Percentiles rank a stretch among this genome's conserved stretches.
Evolutionary conservation across 352 stramenopile genomes (phyloP).

Genomic region (Pythium oligandrum): DNA sequence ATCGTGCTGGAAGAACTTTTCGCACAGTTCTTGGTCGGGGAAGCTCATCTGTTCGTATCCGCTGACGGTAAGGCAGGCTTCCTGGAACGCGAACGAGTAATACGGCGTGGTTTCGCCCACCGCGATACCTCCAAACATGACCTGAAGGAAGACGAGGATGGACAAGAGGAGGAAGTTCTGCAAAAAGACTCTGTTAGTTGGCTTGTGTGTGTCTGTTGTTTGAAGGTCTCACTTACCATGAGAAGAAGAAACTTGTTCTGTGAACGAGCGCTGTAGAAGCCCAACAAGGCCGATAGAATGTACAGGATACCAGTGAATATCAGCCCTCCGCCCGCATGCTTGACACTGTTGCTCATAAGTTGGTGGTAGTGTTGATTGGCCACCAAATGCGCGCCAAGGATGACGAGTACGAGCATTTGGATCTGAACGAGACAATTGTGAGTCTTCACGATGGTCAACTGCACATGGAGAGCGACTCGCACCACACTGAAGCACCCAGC

Average conservation of each 20-base stretch:
- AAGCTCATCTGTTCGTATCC: conserved; percentile 36
- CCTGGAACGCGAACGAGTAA: conserved; percentile 31
- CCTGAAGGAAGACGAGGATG: conserved; percentile 51
- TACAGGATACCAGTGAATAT: conserved; percentile 68
- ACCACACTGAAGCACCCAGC: conserved; percentile 60
- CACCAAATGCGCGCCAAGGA: conserved; percentile 41
- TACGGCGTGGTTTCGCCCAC: conserved; percentile 27
- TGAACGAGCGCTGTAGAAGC: conserved; percentile 45
- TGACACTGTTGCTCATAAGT: conserved; percentile 41
- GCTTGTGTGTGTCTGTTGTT: neutral
- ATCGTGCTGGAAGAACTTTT: conserved; percentile 50
- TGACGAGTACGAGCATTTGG: conserved; percentile 49
- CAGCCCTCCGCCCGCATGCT: conserved; percentile 54
- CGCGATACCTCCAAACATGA: conserved; percentile 52
- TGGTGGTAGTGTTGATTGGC: conserved; percentile 59
- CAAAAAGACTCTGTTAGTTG: neutral
- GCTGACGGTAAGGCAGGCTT: conserved; percentile 58
- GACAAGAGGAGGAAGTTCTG: conserved; percentile 44
- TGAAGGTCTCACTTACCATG: conserved; percentile 18
- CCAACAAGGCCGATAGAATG: conserved; percentile 32
- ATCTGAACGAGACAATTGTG: conserved; percentile 15
- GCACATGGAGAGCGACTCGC: neutral
- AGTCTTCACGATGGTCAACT: neutral
- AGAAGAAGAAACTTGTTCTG: conserved; percentile 80
- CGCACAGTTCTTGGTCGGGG: conserved; percentile 30